Evolutionary conservation across 495 filamentous ascomycete species (phyloP).

Genomic region (Choiromyces venosus): DNA sequence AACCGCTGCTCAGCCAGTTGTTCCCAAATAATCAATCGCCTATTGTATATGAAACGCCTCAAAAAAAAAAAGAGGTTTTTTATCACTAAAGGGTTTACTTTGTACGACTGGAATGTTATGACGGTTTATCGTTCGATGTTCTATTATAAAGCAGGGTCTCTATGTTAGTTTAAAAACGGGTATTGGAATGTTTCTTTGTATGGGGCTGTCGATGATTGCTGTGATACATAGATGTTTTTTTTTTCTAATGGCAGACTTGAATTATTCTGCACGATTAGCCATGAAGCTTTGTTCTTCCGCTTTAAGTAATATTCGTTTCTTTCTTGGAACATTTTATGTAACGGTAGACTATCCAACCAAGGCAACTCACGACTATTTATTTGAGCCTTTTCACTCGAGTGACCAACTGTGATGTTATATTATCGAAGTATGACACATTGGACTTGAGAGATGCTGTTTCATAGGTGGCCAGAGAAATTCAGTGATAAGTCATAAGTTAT

Average conservation of each 20-base stretch:
- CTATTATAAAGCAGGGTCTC: constrained; percentile 2
- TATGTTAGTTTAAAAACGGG: background rate
- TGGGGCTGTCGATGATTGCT: background rate
- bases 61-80: background rate
- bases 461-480: background rate
- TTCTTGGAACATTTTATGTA: background rate
- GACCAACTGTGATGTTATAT: background rate
- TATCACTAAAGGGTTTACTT: background rate
- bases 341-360: background rate
- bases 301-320: background rate
- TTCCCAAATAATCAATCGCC: constrained; percentile 19
- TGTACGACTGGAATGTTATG: background rate
- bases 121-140: background rate
- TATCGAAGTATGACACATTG: background rate
- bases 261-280: background rate
- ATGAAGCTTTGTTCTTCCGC: background rate
- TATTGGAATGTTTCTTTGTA: constrained; percentile 4
- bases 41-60: background rate
- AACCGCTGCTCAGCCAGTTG: constrained; percentile 7
- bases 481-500: background rate
- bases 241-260: constrained; percentile 4
- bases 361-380: background rate
- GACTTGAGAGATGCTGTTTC: background rate
- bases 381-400: background rate
- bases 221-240: constrained; percentile 9